Evolutionary conservation across 306 rosid species (phyloP).

Genomic region (Corylus americana): DNA sequence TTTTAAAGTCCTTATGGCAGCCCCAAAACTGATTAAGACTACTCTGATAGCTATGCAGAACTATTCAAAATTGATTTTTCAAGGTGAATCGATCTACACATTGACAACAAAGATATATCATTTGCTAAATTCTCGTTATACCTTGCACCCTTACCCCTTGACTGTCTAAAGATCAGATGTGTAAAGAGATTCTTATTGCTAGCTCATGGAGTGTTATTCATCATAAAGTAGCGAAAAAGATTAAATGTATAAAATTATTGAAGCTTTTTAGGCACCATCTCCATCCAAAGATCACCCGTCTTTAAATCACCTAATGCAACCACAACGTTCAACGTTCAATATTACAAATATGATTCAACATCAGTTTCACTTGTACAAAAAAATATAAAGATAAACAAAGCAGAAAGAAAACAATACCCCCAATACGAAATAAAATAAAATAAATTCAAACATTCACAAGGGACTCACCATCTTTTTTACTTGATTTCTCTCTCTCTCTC

Average conservation of each 20-base stretch:
- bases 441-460: constrained; percentile 1
- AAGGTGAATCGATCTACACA: neutral
- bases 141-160: neutral
- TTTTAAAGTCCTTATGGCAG: neutral
- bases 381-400: neutral
- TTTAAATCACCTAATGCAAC: neutral
- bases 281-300: neutral
- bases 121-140: neutral
- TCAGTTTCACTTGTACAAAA: neutral
- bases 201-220: neutral
- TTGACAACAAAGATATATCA: neutral
- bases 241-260: neutral
- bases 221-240: neutral
- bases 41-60: neutral
- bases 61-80: neutral
- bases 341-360: neutral
- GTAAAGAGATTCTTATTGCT: neutral
- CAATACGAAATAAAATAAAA: neutral
- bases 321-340: neutral
- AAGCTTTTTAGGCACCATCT: neutral
- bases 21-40: neutral
- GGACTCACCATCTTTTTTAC: constrained; percentile 56
- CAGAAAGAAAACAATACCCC: neutral
- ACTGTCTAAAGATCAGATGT: neutral
- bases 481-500: constrained; percentile 26